Conservation (phyloP, 2,329 filamentous ascomycete genomes). For the Botryotinia convoluta region DNA sequence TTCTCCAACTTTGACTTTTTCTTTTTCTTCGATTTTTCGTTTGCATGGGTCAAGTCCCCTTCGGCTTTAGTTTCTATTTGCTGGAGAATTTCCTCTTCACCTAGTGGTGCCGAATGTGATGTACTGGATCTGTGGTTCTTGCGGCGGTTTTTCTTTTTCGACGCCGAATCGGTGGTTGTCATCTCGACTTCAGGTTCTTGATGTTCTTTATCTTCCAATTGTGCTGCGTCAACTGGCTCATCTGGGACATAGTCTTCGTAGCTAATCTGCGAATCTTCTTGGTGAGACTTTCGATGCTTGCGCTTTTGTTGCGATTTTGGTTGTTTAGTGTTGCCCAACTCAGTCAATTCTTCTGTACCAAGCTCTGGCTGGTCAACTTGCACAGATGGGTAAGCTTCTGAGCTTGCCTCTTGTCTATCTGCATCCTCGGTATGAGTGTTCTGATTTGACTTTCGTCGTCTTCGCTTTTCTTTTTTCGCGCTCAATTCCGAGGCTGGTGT, state of each 20-base stretch:
- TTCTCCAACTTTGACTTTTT: background rate
- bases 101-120: background rate
- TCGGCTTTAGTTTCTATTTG: background rate
- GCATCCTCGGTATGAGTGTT: background rate
- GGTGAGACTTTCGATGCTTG: slow-evolving; percentile 8
- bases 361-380: background rate
- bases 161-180: background rate
- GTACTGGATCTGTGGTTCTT: background rate
- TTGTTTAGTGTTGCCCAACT: background rate
- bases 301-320: background rate
- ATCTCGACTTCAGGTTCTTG: background rate
- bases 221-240: background rate
- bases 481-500: background rate
- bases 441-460: background rate
- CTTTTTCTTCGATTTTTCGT: background rate
- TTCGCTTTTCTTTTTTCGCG: slow-evolving; percentile 3
- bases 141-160: background rate
- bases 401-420: background rate
- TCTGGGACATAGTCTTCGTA: background rate
- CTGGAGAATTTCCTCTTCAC: background rate
- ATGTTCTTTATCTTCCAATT: background rate
- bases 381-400: background rate
- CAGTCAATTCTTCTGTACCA: background rate
- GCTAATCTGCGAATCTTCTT: background rate
- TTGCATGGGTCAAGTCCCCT: background rate